Evolutionary conservation across 164 flowering plant species (phyloP), one percentile per base, ranked within the genome.

Genomic region (Vitis vinifera): DNA sequence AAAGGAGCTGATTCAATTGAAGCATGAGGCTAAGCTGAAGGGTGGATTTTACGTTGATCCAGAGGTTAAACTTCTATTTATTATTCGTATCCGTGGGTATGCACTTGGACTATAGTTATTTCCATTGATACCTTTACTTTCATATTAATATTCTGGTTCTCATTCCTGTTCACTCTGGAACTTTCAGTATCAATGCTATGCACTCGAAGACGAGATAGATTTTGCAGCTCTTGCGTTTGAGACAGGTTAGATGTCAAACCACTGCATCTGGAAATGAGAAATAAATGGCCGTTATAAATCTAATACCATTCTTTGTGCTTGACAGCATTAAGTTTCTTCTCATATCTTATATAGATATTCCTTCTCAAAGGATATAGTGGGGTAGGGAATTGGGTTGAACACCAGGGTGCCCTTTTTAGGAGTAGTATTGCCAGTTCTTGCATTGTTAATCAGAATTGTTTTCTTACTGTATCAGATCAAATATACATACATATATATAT

Each of bases 151-250:
- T 55, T 31, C 10, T 72, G 3, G 19, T 12, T 16, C 10, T 50
- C 6, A 69, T 71, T 48, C 14, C 48, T 6, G 8, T 55, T 11
- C 71, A 10, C 2, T 55, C 47, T 44, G 12, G n/a, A 7, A 23
- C 11, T 77, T 55, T 37, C 63, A 89, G 93, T 80, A 87, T 85
- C 81, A 89, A 89, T 74, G 93, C 93, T 0, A 89, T 87, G 76
- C 64, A 89, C 76, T 89, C 90, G 4, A 89, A 87, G 76, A 84
- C 88, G 3, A 78, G 76, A 59, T 84, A 77, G 63, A 89, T 87
- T 12, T 77, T 89, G 86, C 91, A 86, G 73, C 88, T 87, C 5
- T 66, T 87, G 64, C 84, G 91, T 29, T 63, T 87, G 74, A 80
- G 91, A 68, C 91, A 89, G 88, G 91, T 89, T 65, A 15, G 13